phyloP scores from a whole-genome alignment of 139 green algal species.

The Picochlorum sp. region DNA sequence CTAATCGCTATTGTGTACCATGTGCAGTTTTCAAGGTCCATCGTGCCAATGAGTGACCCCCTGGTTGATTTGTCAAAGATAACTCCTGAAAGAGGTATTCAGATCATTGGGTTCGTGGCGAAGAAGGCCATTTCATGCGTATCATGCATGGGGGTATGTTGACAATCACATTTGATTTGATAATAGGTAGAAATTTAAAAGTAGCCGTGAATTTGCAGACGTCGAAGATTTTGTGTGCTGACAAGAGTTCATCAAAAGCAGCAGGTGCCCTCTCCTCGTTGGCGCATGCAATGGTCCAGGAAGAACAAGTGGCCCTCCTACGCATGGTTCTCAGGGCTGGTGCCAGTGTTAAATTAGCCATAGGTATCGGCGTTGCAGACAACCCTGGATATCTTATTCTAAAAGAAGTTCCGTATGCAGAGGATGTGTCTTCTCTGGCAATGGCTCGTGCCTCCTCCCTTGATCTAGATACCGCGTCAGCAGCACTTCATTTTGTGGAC shows the following conservation, averaged over 20 bases:
- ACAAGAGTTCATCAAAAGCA: conserved; percentile 7
- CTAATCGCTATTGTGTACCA: neutral
- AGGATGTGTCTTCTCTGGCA: neutral
- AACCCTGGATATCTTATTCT: neutral
- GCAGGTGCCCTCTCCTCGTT: conserved; percentile 13
- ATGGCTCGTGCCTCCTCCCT: neutral
- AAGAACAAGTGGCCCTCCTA: conserved; percentile 12
- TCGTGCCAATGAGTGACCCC: conserved; percentile 5
- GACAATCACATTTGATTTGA: neutral
- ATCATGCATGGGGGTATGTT: neutral
- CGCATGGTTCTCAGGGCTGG: conserved; percentile 2
- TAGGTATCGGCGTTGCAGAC: neutral
- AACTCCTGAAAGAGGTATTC: conserved; percentile 4
- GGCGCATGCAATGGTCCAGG: conserved; percentile 5
- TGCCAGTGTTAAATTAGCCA: neutral
- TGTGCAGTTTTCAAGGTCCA: conserved; percentile 20
- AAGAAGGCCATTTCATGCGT: neutral
- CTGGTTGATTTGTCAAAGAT: neutral
- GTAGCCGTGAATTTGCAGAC: neutral
- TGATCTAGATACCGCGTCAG: neutral
- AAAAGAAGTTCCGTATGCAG: neutral
- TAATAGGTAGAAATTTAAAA: too few relatives aligned
- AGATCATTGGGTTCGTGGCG: neutral
- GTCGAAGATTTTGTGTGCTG: conserved; percentile 12
- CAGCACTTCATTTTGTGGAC: neutral